Conservation (phyloP, 1,284 basidiomycete species). For the Cryptococcus sp. region DNA sequence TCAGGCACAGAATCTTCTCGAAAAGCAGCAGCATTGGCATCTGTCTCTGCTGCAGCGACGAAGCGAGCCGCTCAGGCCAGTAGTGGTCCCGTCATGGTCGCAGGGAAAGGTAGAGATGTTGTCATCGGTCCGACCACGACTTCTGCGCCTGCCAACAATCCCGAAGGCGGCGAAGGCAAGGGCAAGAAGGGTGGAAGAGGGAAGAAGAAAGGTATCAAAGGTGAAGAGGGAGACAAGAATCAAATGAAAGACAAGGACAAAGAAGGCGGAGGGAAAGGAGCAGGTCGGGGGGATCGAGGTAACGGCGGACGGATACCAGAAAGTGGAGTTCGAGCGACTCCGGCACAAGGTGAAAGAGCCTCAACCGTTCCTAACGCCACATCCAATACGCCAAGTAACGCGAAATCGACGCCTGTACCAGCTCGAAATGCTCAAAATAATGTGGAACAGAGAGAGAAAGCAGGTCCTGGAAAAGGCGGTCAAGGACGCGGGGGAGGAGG, state of each 20-base stretch:
- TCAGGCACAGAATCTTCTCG: constrained; percentile 20
- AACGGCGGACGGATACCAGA: not conserved
- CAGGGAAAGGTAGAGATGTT: constrained; percentile 46
- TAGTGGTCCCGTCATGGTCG: constrained; percentile 34
- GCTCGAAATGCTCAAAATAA: not conserved
- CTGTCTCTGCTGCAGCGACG: constrained; percentile 36
- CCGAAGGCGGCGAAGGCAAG: constrained; percentile 8
- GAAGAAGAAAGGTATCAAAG: not conserved
- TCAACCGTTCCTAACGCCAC: too few relatives aligned
- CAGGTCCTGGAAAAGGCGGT: too few relatives aligned
- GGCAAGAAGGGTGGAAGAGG: constrained; percentile 5
- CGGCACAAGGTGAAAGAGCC: not conserved
- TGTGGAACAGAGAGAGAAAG: too few relatives aligned
- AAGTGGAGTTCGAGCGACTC: not conserved
- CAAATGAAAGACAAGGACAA: constrained; percentile 10
- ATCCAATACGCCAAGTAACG: not conserved
- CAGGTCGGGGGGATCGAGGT: not conserved
- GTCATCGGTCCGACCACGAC: constrained; percentile 17
- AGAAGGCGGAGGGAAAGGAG: not conserved
- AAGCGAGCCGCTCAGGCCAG: constrained; percentile 33
- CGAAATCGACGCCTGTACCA: not conserved
- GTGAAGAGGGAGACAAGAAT: constrained; percentile 6
- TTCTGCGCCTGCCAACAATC: constrained; percentile 3
- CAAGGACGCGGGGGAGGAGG: constrained; percentile 9
- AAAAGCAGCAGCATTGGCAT: constrained; percentile 36